Evolutionary conservation across 345 rosid species (phyloP), one percentile per base, ranked within the genome.

Genomic region (Toxicodendron radicans): DNA sequence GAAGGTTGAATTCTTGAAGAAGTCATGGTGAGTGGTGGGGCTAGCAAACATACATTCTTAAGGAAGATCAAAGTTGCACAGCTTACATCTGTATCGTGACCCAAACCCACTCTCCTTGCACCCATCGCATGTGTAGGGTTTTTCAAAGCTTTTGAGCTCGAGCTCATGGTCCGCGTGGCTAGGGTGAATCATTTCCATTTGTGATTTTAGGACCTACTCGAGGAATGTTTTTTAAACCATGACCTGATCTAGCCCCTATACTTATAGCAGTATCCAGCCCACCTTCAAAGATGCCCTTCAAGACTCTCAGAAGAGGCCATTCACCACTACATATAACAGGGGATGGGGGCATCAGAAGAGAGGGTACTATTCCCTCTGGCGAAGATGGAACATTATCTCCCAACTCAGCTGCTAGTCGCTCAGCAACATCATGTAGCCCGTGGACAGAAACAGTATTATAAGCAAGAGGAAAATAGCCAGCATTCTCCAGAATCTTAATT

Each of bases 291-390:
- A 95, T 87, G 53, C 99, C 99, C 85, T 85, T 90, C 91, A 91
- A 78, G 69, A 92, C 99, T 83, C 99, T 87, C 51, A 95, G 83
- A 74, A 95, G 93, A 7, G 99, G 98, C 99, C 99, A 95, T 81
- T 95, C 99, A 83, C 94, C 92, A 62, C 94, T 94, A 77, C 90
- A 81, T 68, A 87, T 79, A 23, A 95, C 71, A 1, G 99, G 98
- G 48, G 86, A 18, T 1, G 97, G 95, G 20, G 98, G 97, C 86
- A 89, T 84, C 71, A 95, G 85, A 73, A 95, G 92, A 54, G 95
- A 88, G 0, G 92, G 86, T 67, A 24, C 65, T 82, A 89, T 92
- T 23, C 90, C 94, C 83, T 88, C 86, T 0, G 97, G 94, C 73
- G 91, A 76, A 20, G 87, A 69, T 7, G 97, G 99, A 70, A 90